Conservation (phyloP, 2,329 filamentous ascomycete genomes). For the Neonectria ditissima region DNA sequence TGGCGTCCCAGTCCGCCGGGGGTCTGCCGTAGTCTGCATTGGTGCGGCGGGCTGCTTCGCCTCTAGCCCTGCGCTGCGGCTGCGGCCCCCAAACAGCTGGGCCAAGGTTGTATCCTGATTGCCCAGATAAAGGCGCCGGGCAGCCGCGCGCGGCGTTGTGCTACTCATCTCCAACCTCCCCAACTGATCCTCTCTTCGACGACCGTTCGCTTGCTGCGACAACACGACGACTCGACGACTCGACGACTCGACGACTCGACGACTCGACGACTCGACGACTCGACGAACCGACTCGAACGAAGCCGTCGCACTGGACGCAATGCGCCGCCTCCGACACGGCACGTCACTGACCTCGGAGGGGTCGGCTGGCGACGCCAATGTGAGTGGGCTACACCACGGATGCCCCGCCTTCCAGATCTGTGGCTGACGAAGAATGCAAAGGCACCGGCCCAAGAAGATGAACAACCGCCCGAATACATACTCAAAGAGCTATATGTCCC, state of each 20-base stretch:
- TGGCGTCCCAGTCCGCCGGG: not conserved
- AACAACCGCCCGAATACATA: slow-evolving; percentile 33
- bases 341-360: slow-evolving; percentile 16
- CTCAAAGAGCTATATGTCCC: slow-evolving; percentile 37
- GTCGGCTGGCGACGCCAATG: slow-evolving; percentile 14
- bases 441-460: slow-evolving; percentile 20
- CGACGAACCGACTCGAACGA: not conserved
- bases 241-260: not conserved
- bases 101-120: not conserved
- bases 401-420: not conserved
- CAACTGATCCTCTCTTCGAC: not conserved
- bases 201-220: not conserved
- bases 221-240: not conserved
- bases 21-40: slow-evolving; percentile 11
- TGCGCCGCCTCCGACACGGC: slow-evolving; percentile 15
- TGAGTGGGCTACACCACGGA: slow-evolving; percentile 12
- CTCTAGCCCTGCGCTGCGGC: slow-evolving; percentile 12
- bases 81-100: not conserved
- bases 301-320: slow-evolving; percentile 14
- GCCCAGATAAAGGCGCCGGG: slow-evolving; percentile 12
- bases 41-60: slow-evolving; percentile 6
- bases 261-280: slow-evolving; percentile 2
- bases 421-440: slow-evolving; percentile 20
- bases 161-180: not conserved
- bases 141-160: slow-evolving; percentile 8